Conservation (phyloP, 2,329 filamentous ascomycete genomes). For the Sporothrix inflata region DNA sequence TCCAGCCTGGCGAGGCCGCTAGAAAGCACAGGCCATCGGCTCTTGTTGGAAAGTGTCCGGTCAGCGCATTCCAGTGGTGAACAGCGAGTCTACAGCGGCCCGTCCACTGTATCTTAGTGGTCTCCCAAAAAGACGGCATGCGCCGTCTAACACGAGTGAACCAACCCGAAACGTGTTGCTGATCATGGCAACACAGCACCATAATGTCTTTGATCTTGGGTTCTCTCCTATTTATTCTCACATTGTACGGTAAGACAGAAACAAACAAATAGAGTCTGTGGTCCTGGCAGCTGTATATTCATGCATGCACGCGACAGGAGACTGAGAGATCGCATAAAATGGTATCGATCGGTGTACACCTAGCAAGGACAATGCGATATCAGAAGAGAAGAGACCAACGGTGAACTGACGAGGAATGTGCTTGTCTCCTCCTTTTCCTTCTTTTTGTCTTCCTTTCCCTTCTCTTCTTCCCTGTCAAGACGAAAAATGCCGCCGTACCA, state of each 20-base stretch:
- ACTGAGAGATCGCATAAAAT: not conserved
- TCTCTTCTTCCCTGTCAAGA: not conserved
- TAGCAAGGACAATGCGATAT: not conserved
- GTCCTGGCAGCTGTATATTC: not conserved
- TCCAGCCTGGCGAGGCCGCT: slow-evolving; percentile 10
- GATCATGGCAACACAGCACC: not conserved
- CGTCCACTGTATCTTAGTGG: not conserved
- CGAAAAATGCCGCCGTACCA: slow-evolving; percentile 4
- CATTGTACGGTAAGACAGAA: not conserved
- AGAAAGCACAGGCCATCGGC: slow-evolving; percentile 27
- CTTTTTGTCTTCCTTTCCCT: not conserved
- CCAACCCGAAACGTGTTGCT: not conserved
- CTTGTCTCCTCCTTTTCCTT: not conserved
- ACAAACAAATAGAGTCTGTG: not conserved
- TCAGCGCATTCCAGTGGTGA: not conserved
- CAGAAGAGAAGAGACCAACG: not conserved
- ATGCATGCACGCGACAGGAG: not conserved
- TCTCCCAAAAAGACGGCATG: not conserved
- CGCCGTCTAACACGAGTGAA: not conserved
- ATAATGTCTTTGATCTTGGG: not conserved
- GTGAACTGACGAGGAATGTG: too few relatives aligned
- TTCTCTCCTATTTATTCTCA: not conserved
- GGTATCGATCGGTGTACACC: not conserved
- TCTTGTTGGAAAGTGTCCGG: slow-evolving; percentile 3
- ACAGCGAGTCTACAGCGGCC: not conserved